phyloP scores from a whole-genome alignment of 441 rosid species.

The Macaranga tanarius region DNA sequence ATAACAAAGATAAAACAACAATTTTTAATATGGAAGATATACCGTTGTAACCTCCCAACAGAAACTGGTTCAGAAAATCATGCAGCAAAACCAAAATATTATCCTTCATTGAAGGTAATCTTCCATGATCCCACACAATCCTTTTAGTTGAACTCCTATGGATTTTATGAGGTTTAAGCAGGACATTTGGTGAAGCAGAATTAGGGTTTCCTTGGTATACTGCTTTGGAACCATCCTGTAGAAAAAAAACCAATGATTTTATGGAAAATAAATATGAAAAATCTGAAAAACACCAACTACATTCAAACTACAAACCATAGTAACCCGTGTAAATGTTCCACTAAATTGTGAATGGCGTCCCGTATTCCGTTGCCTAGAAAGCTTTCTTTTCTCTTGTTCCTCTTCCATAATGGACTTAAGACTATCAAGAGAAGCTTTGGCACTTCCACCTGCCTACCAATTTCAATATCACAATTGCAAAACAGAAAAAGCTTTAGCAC shows the following conservation, averaged over 20 bases:
- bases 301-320: conserved; percentile 57
- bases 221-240: conserved; percentile 86
- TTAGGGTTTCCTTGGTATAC: conserved; percentile 67
- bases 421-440: conserved; percentile 50
- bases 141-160: conserved; percentile 53
- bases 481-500: not conserved
- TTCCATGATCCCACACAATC: conserved; percentile 65
- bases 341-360: conserved; percentile 78
- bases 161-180: conserved; percentile 50
- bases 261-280: conserved; percentile 12
- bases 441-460: conserved; percentile 48
- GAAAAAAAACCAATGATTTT: conserved; percentile 18
- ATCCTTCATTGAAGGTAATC: conserved; percentile 49
- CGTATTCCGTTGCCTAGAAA: conserved; percentile 43
- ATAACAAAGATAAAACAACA: conserved; percentile 14
- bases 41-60: conserved; percentile 94
- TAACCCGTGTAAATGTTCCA: conserved; percentile 81
- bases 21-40: conserved; percentile 25
- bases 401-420: conserved; percentile 78
- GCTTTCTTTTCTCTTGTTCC: conserved; percentile 69
- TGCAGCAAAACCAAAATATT: conserved; percentile 64
- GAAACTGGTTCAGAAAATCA: conserved; percentile 78
- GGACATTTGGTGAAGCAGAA: conserved; percentile 40
- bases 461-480: conserved; percentile 1
- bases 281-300: conserved; percentile 18